These are phyloP conservation scores for Tetrapisispora arboricola DNA, from an alignment of 805 yeast genomes.

Conservation along the genomic window DNA sequence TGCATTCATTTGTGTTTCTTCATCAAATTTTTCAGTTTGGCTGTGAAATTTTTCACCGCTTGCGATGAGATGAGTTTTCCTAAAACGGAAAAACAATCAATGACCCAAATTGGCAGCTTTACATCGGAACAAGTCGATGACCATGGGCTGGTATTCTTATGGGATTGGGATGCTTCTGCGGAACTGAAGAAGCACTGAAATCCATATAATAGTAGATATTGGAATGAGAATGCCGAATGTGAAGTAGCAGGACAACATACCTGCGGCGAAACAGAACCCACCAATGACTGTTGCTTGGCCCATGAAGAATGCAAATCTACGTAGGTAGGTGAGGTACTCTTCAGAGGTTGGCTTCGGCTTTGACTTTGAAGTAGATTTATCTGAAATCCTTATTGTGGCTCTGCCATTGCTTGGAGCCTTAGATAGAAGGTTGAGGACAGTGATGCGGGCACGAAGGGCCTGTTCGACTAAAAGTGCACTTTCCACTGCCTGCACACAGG, in stretches of 20 bases:
- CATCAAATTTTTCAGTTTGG: neutral
- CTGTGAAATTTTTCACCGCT: neutral
- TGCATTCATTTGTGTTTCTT: too few species aligned
- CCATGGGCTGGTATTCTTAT: too few species aligned
- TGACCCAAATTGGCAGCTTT: too few species aligned
- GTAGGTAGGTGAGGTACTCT: neutral
- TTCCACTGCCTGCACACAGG: neutral
- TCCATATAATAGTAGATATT: neutral
- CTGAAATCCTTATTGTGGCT: neutral
- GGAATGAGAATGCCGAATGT: neutral
- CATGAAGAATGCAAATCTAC: conserved; percentile 1
- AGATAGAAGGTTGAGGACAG: neutral
- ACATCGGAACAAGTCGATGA: too few species aligned
- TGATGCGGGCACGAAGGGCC: neutral
- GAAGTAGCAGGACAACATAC: neutral
- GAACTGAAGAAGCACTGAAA: conserved; percentile 1
- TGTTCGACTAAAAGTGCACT: neutral
- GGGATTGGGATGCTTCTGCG: neutral
- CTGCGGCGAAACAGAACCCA: neutral
- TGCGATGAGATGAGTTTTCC: neutral
- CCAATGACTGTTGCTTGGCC: conserved; percentile 1
- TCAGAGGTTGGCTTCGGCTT: neutral
- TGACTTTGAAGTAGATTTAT: neutral
- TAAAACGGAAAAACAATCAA: too few species aligned
- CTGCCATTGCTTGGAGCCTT: neutral